phyloP scores from a whole-genome alignment of 225 moss, liverwort and hornwort genomes.

The Marchantia paleacea region DNA sequence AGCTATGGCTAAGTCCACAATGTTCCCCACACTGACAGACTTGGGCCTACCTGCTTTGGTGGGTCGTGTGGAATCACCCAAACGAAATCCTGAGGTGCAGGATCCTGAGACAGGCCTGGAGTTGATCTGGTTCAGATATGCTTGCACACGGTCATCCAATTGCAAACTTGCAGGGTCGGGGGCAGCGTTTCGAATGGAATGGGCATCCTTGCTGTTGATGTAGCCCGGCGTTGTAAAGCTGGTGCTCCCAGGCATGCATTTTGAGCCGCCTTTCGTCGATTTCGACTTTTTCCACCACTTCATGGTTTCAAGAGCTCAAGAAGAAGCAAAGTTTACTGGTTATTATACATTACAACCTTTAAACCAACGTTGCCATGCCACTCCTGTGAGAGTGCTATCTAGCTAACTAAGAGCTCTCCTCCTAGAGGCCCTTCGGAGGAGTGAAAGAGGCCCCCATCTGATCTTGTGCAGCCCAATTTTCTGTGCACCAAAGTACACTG shows the following conservation, averaged over 20 bases:
- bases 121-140: constrained; percentile 26
- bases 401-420: constrained; percentile 7
- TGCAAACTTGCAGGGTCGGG: constrained; percentile 17
- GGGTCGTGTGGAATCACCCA: constrained; percentile 11
- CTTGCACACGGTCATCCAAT: constrained; percentile 23
- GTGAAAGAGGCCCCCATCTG: background rate
- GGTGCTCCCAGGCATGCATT: constrained; percentile 19
- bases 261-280: constrained; percentile 16
- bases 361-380: background rate
- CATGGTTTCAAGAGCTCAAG: constrained; percentile 15
- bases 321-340: background rate
- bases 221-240: constrained; percentile 16
- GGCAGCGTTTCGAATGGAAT: background rate
- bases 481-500: background rate
- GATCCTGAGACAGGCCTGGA: constrained; percentile 4
- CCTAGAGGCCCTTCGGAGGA: background rate
- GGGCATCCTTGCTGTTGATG: constrained; percentile 13
- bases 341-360: background rate
- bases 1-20: constrained; percentile 10
- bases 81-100: background rate
- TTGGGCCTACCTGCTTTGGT: constrained; percentile 14
- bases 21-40: constrained; percentile 15
- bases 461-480: background rate
- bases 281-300: constrained; percentile 26
- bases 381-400: background rate